Base-by-base conservation (phyloP, 805 yeast species). In the Komagataella pseudopastoris region DNA sequence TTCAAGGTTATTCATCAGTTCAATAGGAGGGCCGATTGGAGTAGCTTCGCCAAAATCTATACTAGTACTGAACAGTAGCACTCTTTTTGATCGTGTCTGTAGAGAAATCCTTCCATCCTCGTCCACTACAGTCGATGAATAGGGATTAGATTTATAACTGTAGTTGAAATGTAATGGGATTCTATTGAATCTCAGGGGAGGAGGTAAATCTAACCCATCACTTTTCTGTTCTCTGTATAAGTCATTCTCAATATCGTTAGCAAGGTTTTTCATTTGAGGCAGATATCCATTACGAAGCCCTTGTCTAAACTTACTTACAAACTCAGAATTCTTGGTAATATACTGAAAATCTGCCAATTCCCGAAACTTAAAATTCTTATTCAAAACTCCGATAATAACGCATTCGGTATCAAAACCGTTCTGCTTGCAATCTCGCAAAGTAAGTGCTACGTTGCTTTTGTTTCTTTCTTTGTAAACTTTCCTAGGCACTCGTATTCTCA, bases 301-400 rank as follows among this genome's bases (percentile, higher is more conserved):
- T 1, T 58, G 52, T 43, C 67, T 58, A 49, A 76, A 64, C 20
- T 60, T 69, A 6, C 64, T 55, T 1, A 76, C 72, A 54, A 81
- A 76, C 1, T 69, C 62, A 12, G 84, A 82, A 57, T 77, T 74
- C 49, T 74, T 75, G 10, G 88, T 77, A 36, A 77, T 69, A 56
- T 78, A 76, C 63, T 93, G 98, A 63, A 88, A 91, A 65, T 90
- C 98, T 0, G 91, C 82, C 74, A 89, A 78, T 56, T 86, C 88
- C 57, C 96, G 76, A 63, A 91, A 91, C 55, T 85, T 76, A 60
- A 81, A 83, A 16, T 83, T 83, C 53, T 79, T 75, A 58, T 80
- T 79, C 17, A 88, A 71, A 17, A 88, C 75, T 0, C 83, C 89
- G 4, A 77, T 74, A 0, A 96, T 91, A 47, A 72, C 71, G 2